Percentiles rank a stretch among this genome's conserved stretches.
phyloP scores from a whole-genome alignment of 805 yeast genomes.

The Huiozyma naganishii region DNA sequence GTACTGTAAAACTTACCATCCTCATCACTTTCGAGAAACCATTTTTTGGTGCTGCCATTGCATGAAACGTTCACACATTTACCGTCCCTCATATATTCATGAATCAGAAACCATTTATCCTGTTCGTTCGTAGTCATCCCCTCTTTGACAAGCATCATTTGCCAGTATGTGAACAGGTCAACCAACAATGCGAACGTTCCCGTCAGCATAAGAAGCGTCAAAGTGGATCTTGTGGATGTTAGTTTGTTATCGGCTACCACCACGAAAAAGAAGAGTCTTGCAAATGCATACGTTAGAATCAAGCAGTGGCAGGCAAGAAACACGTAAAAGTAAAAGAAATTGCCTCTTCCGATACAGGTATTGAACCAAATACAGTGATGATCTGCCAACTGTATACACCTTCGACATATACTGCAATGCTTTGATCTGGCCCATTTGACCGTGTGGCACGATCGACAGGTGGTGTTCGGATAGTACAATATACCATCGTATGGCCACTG shows the following conservation, averaged over 20 bases:
- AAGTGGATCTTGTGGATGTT: slow-evolving; percentile 13
- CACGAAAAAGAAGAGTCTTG: slow-evolving; percentile 12
- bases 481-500: slow-evolving; percentile 37
- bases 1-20: slow-evolving; percentile 18
- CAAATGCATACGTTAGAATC: slow-evolving; percentile 36
- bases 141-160: slow-evolving; percentile 39
- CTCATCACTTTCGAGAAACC: slow-evolving; percentile 8
- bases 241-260: neutral
- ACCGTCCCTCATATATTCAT: slow-evolving; percentile 37
- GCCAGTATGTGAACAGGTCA: slow-evolving; percentile 34
- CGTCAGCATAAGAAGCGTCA: slow-evolving; percentile 36
- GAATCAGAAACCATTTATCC: slow-evolving; percentile 59
- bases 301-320: slow-evolving; percentile 42
- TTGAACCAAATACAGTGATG: slow-evolving; percentile 69
- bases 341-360: slow-evolving; percentile 62
- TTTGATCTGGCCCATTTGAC: slow-evolving; percentile 64
- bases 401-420: slow-evolving; percentile 61
- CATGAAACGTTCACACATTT: slow-evolving; percentile 19
- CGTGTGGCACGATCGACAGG: slow-evolving; percentile 49
- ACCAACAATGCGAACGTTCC: slow-evolving; percentile 35
- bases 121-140: slow-evolving; percentile 74
- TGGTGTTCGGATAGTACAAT: slow-evolving; percentile 38
- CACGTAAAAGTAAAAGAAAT: slow-evolving; percentile 48
- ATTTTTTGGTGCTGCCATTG: slow-evolving; percentile 6
- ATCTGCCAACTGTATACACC: slow-evolving; percentile 55